These are phyloP conservation scores for Aspergillus carlsbadensis DNA, from an alignment of 495 filamentous ascomycete genomes.

Conservation along the genomic window DNA sequence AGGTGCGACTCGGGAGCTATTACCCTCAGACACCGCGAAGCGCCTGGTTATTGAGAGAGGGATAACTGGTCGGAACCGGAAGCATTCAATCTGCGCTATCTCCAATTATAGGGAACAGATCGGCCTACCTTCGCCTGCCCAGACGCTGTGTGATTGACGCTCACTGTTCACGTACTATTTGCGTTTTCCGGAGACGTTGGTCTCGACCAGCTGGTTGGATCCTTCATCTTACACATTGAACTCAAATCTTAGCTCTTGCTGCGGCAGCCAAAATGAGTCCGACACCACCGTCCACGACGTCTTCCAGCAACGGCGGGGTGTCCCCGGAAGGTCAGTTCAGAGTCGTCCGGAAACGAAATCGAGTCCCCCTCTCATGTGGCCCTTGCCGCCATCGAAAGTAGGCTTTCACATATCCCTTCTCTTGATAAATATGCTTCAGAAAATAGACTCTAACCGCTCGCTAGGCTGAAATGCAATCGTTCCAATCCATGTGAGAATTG, in stretches of 20 bases:
- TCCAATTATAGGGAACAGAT: not conserved
- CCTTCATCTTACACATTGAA: not conserved
- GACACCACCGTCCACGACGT: constrained; percentile 84
- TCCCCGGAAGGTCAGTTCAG: constrained; percentile 87
- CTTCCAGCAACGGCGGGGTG: constrained; percentile 68
- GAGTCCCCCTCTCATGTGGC: constrained; percentile 90
- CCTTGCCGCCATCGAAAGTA: constrained; percentile 95
- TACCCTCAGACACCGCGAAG: not conserved
- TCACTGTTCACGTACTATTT: not conserved
- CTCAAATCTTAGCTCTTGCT: not conserved
- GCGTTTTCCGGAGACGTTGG: too few relatives aligned
- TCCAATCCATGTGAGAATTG: constrained; percentile 93
- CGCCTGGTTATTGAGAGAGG: constrained; percentile 4
- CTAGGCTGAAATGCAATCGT: constrained; percentile 90
- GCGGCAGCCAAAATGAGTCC: constrained; percentile 64
- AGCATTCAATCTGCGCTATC: not conserved
- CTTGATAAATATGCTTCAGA: too few relatives aligned
- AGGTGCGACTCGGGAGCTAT: not conserved
- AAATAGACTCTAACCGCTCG: constrained; percentile 29
- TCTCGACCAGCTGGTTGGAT: not conserved
- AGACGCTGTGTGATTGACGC: not conserved
- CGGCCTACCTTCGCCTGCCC: not conserved
- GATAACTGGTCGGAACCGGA: constrained; percentile 6
- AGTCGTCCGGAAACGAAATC: constrained; percentile 90
- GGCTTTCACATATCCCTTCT: constrained; percentile 35